Conservation (phyloP, 108 stramenopile species). For the Pseudonitzschia pungens region DNA sequence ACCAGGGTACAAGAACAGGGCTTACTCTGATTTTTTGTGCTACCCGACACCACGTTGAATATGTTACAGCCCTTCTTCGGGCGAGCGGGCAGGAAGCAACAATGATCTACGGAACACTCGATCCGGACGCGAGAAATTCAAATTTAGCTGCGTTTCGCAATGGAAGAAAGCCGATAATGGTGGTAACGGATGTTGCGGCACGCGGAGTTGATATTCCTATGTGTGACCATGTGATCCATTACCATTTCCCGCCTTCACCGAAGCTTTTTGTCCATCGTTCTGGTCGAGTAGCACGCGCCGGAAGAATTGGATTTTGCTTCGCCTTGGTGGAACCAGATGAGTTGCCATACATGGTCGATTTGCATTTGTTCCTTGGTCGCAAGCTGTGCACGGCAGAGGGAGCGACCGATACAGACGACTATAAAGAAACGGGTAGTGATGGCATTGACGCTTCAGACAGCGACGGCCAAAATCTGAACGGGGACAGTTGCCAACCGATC, state of each 20-base stretch:
- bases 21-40: conserved; percentile 93
- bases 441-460: conserved; percentile 6
- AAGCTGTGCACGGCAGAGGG: conserved; percentile 49
- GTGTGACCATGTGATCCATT: conserved; percentile 98
- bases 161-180: conserved; percentile 79
- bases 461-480: conserved; percentile 17
- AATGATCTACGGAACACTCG: conserved; percentile 96
- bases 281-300: conserved; percentile 93
- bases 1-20: conserved; percentile 48
- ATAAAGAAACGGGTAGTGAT: conserved; percentile 22
- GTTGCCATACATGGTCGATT: conserved; percentile 96
- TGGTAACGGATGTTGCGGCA: conserved; percentile 98
- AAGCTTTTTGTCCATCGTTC: conserved; percentile 96
- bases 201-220: conserved; percentile 98
- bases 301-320: conserved; percentile 89
- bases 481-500: conserved; percentile 32
- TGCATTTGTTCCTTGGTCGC: conserved; percentile 93
- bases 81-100: conserved; percentile 63
- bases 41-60: conserved; percentile 97
- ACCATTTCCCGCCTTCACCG: conserved; percentile 90
- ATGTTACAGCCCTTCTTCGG: conserved; percentile 77
- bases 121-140: conserved; percentile 85
- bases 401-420: conserved; percentile 19
- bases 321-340: conserved; percentile 96
- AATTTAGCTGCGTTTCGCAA: conserved; percentile 88